Evolutionary conservation across 148 eudicot species (phyloP).

Genomic region (Nepenthes gracilis): DNA sequence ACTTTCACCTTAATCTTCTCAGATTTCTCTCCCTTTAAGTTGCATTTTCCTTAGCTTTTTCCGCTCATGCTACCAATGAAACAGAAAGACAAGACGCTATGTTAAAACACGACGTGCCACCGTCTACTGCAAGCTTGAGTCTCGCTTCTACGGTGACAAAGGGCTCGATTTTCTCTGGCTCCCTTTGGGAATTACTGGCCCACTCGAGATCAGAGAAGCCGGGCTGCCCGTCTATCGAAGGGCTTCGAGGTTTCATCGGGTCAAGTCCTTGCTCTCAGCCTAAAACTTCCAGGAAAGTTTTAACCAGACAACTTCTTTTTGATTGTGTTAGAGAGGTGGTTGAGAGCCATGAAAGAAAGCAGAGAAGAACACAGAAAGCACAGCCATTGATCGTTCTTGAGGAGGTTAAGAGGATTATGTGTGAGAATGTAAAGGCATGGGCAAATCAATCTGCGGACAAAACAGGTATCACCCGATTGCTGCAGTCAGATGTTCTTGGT

Average conservation of each 20-base stretch:
- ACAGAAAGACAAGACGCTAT: slow-evolving; percentile 1
- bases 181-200: slow-evolving; percentile 20
- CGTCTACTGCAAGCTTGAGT: slow-evolving; percentile 6
- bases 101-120: slow-evolving; percentile 4
- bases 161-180: slow-evolving; percentile 19
- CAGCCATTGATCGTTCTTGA: slow-evolving; percentile 25
- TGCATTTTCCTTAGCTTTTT: not conserved
- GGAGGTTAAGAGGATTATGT: slow-evolving; percentile 30
- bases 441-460: slow-evolving; percentile 19
- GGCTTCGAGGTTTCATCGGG: not conserved
- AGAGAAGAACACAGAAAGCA: slow-evolving; percentile 7
- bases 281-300: slow-evolving; percentile 22
- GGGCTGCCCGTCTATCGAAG: not conserved
- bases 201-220: slow-evolving; percentile 8
- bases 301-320: slow-evolving; percentile 42
- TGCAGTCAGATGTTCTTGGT: slow-evolving; percentile 18
- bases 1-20: not conserved
- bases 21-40: not conserved
- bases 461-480: slow-evolving; percentile 17
- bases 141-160: slow-evolving; percentile 9
- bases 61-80: not conserved
- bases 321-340: slow-evolving; percentile 51
- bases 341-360: slow-evolving; percentile 18
- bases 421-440: slow-evolving; percentile 39
- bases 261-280: slow-evolving; percentile 14